Evolutionary conservation across 495 filamentous ascomycete genomes (phyloP).

Genomic region (Penicillium antarcticum): DNA sequence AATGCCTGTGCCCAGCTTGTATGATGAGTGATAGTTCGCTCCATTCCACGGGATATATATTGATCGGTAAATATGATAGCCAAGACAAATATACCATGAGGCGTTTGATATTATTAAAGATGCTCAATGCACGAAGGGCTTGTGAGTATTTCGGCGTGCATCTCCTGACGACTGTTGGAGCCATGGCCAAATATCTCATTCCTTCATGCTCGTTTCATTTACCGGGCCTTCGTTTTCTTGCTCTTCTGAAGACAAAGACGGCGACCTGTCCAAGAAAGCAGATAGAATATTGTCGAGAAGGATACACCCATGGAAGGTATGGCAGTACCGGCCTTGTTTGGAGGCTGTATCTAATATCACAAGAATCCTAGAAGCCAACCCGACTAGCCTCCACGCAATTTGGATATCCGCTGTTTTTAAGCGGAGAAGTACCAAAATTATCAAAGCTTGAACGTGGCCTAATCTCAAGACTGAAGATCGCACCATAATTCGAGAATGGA

Average conservation of each 20-base stretch:
- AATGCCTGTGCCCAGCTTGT: not conserved
- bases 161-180: not conserved
- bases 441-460: slow-evolving; percentile 52
- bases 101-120: slow-evolving; percentile 12
- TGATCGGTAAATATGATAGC: not conserved
- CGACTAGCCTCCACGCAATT: slow-evolving; percentile 49
- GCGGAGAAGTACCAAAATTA: slow-evolving; percentile 52
- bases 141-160: not conserved
- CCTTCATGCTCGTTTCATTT: slow-evolving; percentile 19
- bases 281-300: slow-evolving; percentile 23
- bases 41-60: not conserved
- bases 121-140: slow-evolving; percentile 16
- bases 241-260: slow-evolving; percentile 9
- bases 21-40: not conserved
- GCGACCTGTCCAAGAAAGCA: slow-evolving; percentile 2
- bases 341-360: slow-evolving; percentile 14
- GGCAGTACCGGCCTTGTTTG: slow-evolving; percentile 11
- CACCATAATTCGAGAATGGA: slow-evolving; percentile 2
- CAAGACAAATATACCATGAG: slow-evolving; percentile 6
- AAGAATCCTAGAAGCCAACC: slow-evolving; percentile 47
- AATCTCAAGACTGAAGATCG: slow-evolving; percentile 37
- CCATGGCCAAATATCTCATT: slow-evolving; percentile 21
- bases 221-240: slow-evolving; percentile 3
- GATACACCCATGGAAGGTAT: slow-evolving; percentile 20
- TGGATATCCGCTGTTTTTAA: slow-evolving; percentile 38